Evolutionary conservation across 2,329 filamentous ascomycete species (phyloP).

Genomic region (Apiospora sp.): DNA sequence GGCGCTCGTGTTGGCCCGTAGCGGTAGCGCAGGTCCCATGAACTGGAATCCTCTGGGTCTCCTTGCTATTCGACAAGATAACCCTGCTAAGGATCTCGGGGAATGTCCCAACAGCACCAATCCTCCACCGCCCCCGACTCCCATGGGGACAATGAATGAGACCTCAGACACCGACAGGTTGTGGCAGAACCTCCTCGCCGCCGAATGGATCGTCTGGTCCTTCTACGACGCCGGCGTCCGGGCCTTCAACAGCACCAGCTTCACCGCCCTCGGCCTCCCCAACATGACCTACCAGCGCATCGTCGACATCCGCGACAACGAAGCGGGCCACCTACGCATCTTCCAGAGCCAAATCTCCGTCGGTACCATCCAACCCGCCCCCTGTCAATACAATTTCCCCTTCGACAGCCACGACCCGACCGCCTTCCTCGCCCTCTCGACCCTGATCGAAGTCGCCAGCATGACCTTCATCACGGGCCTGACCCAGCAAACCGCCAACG

Average conservation of each 20-base stretch:
- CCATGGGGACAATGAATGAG: not conserved
- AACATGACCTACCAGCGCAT: constrained; percentile 45
- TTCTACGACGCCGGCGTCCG: constrained; percentile 53
- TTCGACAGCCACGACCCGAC: constrained; percentile 30
- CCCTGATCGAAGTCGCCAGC: constrained; percentile 46
- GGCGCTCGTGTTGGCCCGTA: not conserved
- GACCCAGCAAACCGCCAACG: constrained; percentile 42
- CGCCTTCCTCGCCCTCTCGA: constrained; percentile 41
- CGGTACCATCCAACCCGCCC: constrained; percentile 48
- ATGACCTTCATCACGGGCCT: constrained; percentile 51
- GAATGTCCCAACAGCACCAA: too few species aligned
- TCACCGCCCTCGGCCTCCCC: constrained; percentile 41
- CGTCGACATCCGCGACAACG: constrained; percentile 52
- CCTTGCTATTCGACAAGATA: not conserved
- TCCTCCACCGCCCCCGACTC: too few species aligned
- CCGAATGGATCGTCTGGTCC: constrained; percentile 53
- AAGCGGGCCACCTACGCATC: constrained; percentile 53
- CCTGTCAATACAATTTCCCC: constrained; percentile 34
- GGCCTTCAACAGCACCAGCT: constrained; percentile 45
- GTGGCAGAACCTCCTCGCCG: constrained; percentile 53
- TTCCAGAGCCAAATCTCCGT: constrained; percentile 52
- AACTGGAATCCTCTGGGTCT: not conserved
- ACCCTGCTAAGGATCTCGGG: not conserved
- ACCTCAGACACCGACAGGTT: constrained; percentile 44
- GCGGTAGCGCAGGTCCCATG: not conserved